A percentile compares a stretch with the other conserved stretches of the same genome.
Evolutionary conservation across 257 asterid species (phyloP).

Genomic region (Verbena officinalis): DNA sequence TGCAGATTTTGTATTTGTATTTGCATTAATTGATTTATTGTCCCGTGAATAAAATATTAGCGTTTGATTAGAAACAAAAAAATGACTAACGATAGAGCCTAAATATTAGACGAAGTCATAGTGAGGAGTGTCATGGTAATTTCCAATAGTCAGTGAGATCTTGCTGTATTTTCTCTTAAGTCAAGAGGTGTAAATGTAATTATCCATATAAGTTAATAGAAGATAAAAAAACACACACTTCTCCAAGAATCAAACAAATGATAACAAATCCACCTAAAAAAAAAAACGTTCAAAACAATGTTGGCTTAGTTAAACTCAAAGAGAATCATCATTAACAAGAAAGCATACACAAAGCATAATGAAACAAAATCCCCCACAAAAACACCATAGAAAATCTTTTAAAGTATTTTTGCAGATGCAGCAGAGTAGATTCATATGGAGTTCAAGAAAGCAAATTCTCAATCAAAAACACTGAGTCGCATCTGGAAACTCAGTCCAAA

Average conservation of each 20-base stretch:
- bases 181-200: too few species aligned
- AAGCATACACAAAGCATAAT: conserved; percentile 22
- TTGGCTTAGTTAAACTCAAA: conserved; percentile 18
- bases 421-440: conserved; percentile 25
- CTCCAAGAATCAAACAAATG: background rate
- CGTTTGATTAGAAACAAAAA: too few species aligned
- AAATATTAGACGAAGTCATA: too few species aligned
- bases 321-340: background rate
- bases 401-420: conserved; percentile 9
- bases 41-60: too few species aligned
- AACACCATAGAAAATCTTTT: background rate
- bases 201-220: too few species aligned
- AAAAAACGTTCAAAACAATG: conserved; percentile 23
- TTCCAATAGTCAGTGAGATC: too few species aligned
- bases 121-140: too few species aligned
- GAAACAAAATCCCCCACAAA: conserved; percentile 1
- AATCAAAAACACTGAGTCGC: conserved; percentile 33
- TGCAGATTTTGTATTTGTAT: too few species aligned
- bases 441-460: conserved; percentile 28
- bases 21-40: too few species aligned
- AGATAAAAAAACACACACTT: too few species aligned
- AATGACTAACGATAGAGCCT: too few species aligned
- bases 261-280: background rate
- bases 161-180: too few species aligned
- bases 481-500: conserved; percentile 35